Base-by-base conservation (phyloP, 192 early-diverging fungal species). In the Coemansia sp. region DNA sequence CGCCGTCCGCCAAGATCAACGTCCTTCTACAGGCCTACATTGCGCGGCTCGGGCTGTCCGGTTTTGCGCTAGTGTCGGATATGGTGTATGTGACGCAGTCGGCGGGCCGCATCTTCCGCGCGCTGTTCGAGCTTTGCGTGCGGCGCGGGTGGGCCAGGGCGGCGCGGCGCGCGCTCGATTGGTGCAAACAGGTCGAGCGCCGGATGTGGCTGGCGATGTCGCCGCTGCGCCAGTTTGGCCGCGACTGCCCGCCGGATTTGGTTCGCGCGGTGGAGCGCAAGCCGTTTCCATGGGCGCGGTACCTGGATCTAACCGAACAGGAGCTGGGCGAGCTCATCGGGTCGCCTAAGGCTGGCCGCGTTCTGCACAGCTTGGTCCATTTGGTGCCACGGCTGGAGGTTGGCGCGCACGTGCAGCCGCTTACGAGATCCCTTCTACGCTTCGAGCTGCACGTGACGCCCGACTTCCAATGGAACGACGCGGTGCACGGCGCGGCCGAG, bases 11-110 rank as follows among this genome's bases (percentile, higher is more conserved):
- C 52, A 99, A 99, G 76, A 91, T 98, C 66, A 95, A 94, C 69
- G 93, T 95, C 24, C 76, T 99, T 43, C 84, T 99, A 34, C 98
- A 99, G 74, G 85, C 94, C 1, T 93, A 98, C 76, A 95, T 99
- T 53, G 95, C 95, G n/a, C 91, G 94, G 65, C 88, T 98, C 36
- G 90, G 92, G 63, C 68, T 99, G 38, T 90, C 96, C 38, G 96
- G 96, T 0, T 95, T 98, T 78, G 95, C 98, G 12, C 84, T 99
- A 41, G 94, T 95, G 64, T 88, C 94, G n/a, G 98, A 99, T 65
- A 94, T 97, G 93, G 96, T 95, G 1, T 98, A 95, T 85, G 94
- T 99, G 20, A 97, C 98, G 18, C 96, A 98, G 81, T 93, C 90
- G 63, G 96, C 94, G 18, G 90, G 90, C 0, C 89, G 98, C 65